Evolutionary conservation across 1,284 basidiomycete species (phyloP), one percentile per base, ranked within the genome.

Genomic region (Cutaneotrichosporon sp.): DNA sequence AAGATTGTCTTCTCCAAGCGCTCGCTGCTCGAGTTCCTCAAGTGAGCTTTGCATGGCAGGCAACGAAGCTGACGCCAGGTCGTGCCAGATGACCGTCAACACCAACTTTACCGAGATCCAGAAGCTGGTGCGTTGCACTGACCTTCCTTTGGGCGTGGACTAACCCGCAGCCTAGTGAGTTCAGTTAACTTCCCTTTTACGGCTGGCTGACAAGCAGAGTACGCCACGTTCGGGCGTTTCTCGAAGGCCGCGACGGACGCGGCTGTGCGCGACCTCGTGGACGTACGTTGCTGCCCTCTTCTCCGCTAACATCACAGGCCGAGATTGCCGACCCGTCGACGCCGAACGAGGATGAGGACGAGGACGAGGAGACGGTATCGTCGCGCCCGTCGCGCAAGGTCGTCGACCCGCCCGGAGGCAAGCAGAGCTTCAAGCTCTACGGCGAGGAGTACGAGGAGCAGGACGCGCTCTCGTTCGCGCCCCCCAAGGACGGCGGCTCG

Each of bases 1-100:
- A 74, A 74, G 66, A 74, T 74, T 41, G 69, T 74, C 50, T 76
- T 76, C 63, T 72, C 72, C 46, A 76, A 76, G 59, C 64, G 74
- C 55, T 74, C 72, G 48, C 59, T 76, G 34, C 65, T 76, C 41
- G 74, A 76, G 56, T 76, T 76, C 62, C 64, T 76, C 54, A 76
- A 75, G 74, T 70, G 37, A 18, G 68, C 46, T 21, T 4, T n/a
- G 10, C 26, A 30, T 13, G 15, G 10, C 7, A 3, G 2, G 14
- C 18, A 21, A 8, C n/a, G 15, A 23, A 23, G n/a, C 48, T 49
- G 37, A 46, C 38, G n/a, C 4, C 50, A 73, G 70, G 52, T 65
- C 72, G 38, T 71, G 70, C 52, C 63, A 69, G 42, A 46, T 76
- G 12, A 72, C 72, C 3, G 74, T 76, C 46, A 68, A 70, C 59